Conservation (phyloP, 2,329 filamentous ascomycete species). For the Lasiodiplodia sp. region DNA sequence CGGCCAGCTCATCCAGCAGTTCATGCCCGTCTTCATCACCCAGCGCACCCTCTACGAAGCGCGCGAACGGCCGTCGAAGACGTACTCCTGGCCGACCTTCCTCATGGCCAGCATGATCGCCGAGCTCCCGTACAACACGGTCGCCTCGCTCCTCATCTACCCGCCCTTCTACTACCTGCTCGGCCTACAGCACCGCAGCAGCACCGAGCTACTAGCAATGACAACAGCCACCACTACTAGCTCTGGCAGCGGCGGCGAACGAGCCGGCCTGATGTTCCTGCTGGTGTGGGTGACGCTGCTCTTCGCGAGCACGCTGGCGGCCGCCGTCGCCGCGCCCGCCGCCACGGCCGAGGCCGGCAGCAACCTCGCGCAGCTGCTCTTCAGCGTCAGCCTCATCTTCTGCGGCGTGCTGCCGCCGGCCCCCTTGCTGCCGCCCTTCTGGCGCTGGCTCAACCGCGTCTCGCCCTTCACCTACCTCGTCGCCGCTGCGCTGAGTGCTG, state of each 20-base stretch:
- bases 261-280: constrained; percentile 81
- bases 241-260: constrained; percentile 76
- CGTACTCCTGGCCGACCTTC: constrained; percentile 86
- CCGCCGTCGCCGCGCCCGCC: constrained; percentile 77
- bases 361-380: constrained; percentile 77
- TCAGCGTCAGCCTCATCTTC: constrained; percentile 77
- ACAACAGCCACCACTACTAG: constrained; percentile 60
- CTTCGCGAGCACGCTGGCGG: constrained; percentile 82
- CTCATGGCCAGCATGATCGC: constrained; percentile 84
- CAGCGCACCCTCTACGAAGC: constrained; percentile 85
- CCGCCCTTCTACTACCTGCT: constrained; percentile 88
- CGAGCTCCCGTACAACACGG: constrained; percentile 83
- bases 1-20: constrained; percentile 78
- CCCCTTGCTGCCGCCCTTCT: constrained; percentile 71
- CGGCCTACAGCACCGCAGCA: constrained; percentile 75
- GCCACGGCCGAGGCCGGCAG: constrained; percentile 77
- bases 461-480: constrained; percentile 86
- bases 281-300: constrained; percentile 77
- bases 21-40: constrained; percentile 85
- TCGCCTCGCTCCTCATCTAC: constrained; percentile 79
- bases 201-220: neutral
- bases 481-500: constrained; percentile 72
- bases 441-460: constrained; percentile 84
- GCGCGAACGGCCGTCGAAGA: constrained; percentile 82
- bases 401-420: constrained; percentile 75